Evolutionary conservation across 177 flowering plant genomes (phyloP).

Genomic region (Vitis hybrid): DNA sequence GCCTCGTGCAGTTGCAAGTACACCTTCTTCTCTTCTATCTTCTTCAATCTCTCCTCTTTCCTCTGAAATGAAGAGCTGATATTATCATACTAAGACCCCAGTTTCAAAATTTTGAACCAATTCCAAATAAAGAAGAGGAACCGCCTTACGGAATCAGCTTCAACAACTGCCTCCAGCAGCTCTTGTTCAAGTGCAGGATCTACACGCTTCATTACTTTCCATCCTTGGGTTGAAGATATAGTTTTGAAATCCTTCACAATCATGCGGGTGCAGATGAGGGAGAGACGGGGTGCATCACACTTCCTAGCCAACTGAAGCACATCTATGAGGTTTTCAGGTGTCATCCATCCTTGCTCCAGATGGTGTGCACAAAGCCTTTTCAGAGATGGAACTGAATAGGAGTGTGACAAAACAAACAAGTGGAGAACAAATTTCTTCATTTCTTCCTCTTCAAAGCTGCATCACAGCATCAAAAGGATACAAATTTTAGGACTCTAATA

Average conservation of each 20-base stretch:
- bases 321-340: conserved; percentile 68
- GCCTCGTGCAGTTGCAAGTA: conserved; percentile 59
- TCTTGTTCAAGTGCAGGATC: conserved; percentile 76
- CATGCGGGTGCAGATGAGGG: conserved; percentile 59
- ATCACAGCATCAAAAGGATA: background rate
- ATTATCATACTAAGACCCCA: too few relatives aligned
- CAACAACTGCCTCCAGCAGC: conserved; percentile 62
- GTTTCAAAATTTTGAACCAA: background rate
- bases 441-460: conserved; percentile 70
- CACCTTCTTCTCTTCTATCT: conserved; percentile 49
- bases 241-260: conserved; percentile 62
- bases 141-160: conserved; percentile 75
- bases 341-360: conserved; percentile 56
- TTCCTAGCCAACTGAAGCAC: conserved; percentile 71
- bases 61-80: conserved; percentile 32
- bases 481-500: background rate
- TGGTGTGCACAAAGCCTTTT: conserved; percentile 53
- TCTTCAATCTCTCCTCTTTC: conserved; percentile 51
- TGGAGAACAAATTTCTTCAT: conserved; percentile 66
- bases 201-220: conserved; percentile 74
- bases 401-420: conserved; percentile 74
- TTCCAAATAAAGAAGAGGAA: background rate
- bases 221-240: conserved; percentile 69
- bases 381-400: conserved; percentile 56
- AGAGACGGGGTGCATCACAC: conserved; percentile 83